These are phyloP conservation scores for Rubroboletus pulcherrimus DNA, from an alignment of 768 basidiomycete genomes.

Conservation along the genomic window DNA sequence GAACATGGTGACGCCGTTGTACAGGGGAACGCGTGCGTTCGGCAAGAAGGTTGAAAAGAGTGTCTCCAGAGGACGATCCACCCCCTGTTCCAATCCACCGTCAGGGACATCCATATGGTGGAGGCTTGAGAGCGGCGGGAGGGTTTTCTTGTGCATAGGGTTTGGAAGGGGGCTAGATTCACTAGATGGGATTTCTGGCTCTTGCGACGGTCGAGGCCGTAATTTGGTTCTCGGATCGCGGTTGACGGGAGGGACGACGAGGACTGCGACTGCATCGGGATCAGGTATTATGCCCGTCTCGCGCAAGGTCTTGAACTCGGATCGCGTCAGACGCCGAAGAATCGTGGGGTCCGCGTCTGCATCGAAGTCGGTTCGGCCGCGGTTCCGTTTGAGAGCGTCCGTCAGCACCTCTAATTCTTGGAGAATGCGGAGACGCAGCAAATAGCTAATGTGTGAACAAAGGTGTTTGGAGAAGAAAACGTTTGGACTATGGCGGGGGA, in stretches of 20 bases:
- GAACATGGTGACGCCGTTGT: constrained; percentile 64
- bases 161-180: constrained; percentile 2
- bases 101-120: constrained; percentile 1
- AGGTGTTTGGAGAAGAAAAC: constrained; percentile 42
- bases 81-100: not conserved
- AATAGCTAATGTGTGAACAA: constrained; percentile 54
- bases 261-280: constrained; percentile 57
- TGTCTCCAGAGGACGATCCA: constrained; percentile 2
- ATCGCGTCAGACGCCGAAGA: constrained; percentile 60
- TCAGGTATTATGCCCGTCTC: constrained; percentile 46
- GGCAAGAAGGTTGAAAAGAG: constrained; percentile 28
- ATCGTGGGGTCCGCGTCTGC: constrained; percentile 33
- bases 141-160: constrained; percentile 11
- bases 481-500: constrained; percentile 29
- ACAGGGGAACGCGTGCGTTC: constrained; percentile 50
- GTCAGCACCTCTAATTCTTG: constrained; percentile 69
- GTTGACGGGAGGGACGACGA: constrained; percentile 67
- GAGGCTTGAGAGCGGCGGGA: constrained; percentile 29
- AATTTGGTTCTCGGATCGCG: constrained; percentile 44
- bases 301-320: constrained; percentile 52
- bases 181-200: constrained; percentile 27
- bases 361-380: not conserved
- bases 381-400: constrained; percentile 17
- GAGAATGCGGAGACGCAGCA: constrained; percentile 67
- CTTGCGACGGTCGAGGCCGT: constrained; percentile 41